Evolutionary conservation across 2,329 filamentous ascomycete species (phyloP), one percentile per base, ranked within the genome.

Genomic region (Cercospora zeina): DNA sequence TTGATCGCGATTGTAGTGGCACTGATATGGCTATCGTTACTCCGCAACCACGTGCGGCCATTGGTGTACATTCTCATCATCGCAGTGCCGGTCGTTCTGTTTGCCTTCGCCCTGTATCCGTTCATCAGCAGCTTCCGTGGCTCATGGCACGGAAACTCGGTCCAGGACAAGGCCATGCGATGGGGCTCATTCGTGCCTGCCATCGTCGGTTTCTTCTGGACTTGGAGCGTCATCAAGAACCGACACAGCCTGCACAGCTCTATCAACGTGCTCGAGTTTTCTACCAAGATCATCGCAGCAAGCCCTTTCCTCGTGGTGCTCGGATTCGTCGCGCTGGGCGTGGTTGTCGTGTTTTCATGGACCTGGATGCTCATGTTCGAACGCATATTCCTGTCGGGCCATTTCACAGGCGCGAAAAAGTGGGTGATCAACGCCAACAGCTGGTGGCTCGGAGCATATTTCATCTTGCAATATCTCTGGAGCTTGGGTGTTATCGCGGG

Each of bases 341-440:
- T 87, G 27, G 89, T 96, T 47, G 89, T 97, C 9, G 79, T 86
- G 13, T 97, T 93, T 89, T 97, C 93, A 0, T 99, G 95, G 95
- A 76, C 90, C 6, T 99, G 95, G 95, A 86, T 97, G 68, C 87
- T 87, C 70, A 97, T 99, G 92, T 97, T 99, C 76, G 93, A 93
- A 7, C 85, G 92, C 49, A 88, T 97, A 62, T 99, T 99, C 76
- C 86, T 97, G 62, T 91, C 91, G n/a, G 95, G 95, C 0, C 89
- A 93, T 75, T 87, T 93, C 67, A 65, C 71, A 10, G 72, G 69
- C 30, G 85, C 83, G 63, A 79, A 77, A 63, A 79, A 87, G 45
- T 97, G 96, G 77, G 84, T 96, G 71, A 91, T 97, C 72, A 89
- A 91, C 72, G 80, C 89, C 16, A 91, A 91, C 63, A 96, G 89